phyloP scores from a whole-genome alignment of 495 filamentous ascomycete genomes.

The Penicillium paradoxum region DNA sequence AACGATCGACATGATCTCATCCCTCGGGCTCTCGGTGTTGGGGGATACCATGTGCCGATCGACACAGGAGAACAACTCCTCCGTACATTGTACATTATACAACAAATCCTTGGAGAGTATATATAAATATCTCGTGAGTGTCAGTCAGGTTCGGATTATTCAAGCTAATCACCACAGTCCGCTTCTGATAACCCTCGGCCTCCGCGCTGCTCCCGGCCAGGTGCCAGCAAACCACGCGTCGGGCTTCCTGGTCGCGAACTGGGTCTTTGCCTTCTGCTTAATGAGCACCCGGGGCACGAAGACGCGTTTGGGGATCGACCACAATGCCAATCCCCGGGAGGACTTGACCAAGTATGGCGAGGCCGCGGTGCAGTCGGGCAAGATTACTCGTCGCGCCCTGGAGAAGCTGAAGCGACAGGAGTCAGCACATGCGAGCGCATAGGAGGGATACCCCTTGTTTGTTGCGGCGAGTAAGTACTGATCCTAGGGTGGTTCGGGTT shows the following conservation, averaged over 20 bases:
- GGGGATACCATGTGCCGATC: too few species aligned
- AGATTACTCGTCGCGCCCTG: constrained; percentile 41
- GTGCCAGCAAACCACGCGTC: constrained; percentile 32
- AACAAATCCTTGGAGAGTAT: too few species aligned
- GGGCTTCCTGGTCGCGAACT: constrained; percentile 42
- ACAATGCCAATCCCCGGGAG: constrained; percentile 44
- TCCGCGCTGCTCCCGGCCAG: constrained; percentile 18
- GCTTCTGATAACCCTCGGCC: constrained; percentile 23
- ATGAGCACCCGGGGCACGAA: constrained; percentile 43
- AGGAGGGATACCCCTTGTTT: constrained; percentile 47
- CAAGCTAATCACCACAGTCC: constrained; percentile 10
- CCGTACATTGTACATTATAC: background rate
- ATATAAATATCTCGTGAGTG: constrained; percentile 8
- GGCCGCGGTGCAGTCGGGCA: constrained; percentile 43
- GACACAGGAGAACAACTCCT: too few species aligned
- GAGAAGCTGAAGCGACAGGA: constrained; percentile 45
- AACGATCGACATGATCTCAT: too few species aligned
- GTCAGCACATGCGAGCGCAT: constrained; percentile 43
- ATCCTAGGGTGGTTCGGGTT: too few species aligned
- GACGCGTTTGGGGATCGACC: constrained; percentile 40
- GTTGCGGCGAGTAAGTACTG: constrained; percentile 28
- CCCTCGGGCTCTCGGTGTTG: too few species aligned
- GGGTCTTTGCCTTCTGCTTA: constrained; percentile 40
- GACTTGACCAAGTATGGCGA: constrained; percentile 44
- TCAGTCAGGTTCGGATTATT: background rate